Evolutionary conservation across 306 rosid genomes (phyloP).

Genomic region (Lotus japonicus): DNA sequence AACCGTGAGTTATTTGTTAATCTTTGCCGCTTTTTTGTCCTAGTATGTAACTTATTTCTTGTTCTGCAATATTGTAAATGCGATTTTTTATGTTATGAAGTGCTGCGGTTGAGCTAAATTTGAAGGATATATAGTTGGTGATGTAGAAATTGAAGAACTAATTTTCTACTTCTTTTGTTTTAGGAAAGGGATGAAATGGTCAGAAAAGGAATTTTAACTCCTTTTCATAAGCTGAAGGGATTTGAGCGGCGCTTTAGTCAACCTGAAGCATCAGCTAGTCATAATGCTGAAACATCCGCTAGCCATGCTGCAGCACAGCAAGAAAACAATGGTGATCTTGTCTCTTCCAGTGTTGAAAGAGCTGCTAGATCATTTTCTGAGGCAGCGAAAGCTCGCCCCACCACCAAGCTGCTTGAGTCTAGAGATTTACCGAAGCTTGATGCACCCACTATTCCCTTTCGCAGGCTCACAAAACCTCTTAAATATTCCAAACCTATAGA

Average conservation of each 20-base stretch:
- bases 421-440: constrained; percentile 78
- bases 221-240: constrained; percentile 89
- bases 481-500: constrained; percentile 40
- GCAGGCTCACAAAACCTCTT: constrained; percentile 53
- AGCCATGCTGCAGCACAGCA: constrained; percentile 31
- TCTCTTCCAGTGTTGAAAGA: constrained; percentile 63
- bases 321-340: constrained; percentile 39
- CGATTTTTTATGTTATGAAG: neutral
- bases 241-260: constrained; percentile 79
- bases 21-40: neutral
- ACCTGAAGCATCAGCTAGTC: constrained; percentile 44
- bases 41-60: neutral
- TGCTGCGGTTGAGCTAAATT: neutral
- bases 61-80: neutral
- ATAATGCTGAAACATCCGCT: constrained; percentile 39
- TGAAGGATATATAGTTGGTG: constrained; percentile 2
- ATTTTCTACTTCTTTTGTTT: constrained; percentile 26
- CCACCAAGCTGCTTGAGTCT: constrained; percentile 70
- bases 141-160: constrained; percentile 21
- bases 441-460: constrained; percentile 74
- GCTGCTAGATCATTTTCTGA: constrained; percentile 56
- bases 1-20: constrained; percentile 59
- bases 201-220: constrained; percentile 86
- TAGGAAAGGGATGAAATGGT: constrained; percentile 94
- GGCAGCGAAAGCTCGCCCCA: constrained; percentile 89